Percentiles rank a stretch among this genome's conserved stretches.
phyloP scores from a whole-genome alignment of 2,329 filamentous ascomycete genomes.

The Fusarium torreyae region DNA sequence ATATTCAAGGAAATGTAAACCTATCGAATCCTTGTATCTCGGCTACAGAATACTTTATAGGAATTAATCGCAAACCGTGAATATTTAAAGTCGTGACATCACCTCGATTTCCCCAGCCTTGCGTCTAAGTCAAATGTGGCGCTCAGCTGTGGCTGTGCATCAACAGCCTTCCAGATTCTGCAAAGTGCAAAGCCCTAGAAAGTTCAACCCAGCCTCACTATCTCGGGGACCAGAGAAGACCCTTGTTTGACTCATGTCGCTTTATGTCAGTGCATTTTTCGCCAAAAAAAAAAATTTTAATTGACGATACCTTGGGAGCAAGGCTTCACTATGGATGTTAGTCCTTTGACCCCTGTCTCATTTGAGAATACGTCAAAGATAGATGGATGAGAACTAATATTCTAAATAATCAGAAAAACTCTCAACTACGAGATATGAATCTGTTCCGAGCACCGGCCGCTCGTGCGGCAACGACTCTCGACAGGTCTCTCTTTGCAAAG shows the following conservation, averaged over 20 bases:
- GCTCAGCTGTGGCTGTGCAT: conserved; percentile 42
- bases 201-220: conserved; percentile 49
- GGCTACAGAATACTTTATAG: not conserved
- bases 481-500: conserved; percentile 86
- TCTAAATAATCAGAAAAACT: conserved; percentile 44
- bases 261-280: conserved; percentile 43
- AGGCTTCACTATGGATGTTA: conserved; percentile 54
- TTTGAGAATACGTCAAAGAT: not conserved
- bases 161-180: conserved; percentile 1
- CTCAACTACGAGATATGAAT: conserved; percentile 63
- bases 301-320: conserved; percentile 41
- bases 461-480: conserved; percentile 83
- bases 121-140: conserved; percentile 44
- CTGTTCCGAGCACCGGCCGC: conserved; percentile 83
- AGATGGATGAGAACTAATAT: conserved; percentile 15
- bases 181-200: conserved; percentile 47
- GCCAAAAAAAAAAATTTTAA: conserved; percentile 23
- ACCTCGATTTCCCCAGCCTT: conserved; percentile 37
- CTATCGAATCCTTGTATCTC: not conserved
- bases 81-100: conserved; percentile 44
- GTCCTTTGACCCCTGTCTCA: conserved; percentile 32
- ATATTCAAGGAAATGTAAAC: accelerated
- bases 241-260: conserved; percentile 40
- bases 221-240: conserved; percentile 21
- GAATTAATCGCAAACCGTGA: not conserved